These are phyloP conservation scores for Thielaviopsis musarum DNA, from an alignment of 2,329 filamentous ascomycete species.

Conservation along the genomic window DNA sequence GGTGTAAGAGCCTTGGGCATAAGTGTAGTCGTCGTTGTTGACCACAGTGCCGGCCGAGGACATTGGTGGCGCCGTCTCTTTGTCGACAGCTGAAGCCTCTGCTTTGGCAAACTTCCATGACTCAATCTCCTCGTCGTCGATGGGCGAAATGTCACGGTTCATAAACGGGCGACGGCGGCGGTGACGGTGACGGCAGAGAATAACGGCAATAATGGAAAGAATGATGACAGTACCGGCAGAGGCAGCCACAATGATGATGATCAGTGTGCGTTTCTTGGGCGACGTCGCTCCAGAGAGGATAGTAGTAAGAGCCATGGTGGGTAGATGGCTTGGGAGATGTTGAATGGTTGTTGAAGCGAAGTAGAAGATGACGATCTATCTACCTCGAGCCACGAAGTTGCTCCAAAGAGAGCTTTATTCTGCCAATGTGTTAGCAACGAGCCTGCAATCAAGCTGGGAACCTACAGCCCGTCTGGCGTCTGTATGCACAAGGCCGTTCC, in stretches of 20 bases:
- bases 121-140: constrained; percentile 48
- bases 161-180: constrained; percentile 24
- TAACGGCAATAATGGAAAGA: constrained; percentile 21
- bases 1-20: background rate
- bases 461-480: background rate
- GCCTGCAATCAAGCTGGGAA: background rate
- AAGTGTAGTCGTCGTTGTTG: background rate
- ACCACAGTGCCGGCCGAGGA: background rate
- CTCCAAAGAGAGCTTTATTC: background rate
- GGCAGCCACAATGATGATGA: constrained; percentile 36
- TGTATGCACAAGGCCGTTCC: background rate
- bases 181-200: constrained; percentile 23
- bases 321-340: background rate
- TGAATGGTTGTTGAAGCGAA: background rate
- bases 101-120: constrained; percentile 36
- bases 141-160: constrained; percentile 40
- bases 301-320: constrained; percentile 15
- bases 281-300: constrained; percentile 4
- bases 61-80: constrained; percentile 12
- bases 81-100: constrained; percentile 15
- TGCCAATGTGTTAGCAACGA: background rate
- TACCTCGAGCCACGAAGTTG: background rate
- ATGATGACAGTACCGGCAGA: constrained; percentile 25
- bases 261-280: constrained; percentile 20
- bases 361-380: background rate